Base-by-base conservation (phyloP, 73 alveolate genomes). In the Effrenium voratum region DNA sequence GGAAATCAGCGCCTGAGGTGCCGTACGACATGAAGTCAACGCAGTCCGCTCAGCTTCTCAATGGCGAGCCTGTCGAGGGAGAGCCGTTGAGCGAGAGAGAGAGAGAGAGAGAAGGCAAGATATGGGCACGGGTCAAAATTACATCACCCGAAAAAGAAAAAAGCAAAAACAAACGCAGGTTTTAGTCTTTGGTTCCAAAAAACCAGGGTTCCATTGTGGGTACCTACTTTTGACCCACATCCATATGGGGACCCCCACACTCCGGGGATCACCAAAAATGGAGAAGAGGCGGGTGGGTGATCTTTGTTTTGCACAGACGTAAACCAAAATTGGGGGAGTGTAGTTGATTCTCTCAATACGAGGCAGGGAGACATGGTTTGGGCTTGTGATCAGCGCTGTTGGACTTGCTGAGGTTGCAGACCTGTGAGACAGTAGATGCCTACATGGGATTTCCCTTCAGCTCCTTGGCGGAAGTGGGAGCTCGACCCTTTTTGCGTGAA, bases 11-110 rank as follows among this genome's bases (percentile, higher is more conserved):
- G 82, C 12, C 12, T 26, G 49, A 87, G 95, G 95, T 87, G 60
- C 95, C 95, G 63, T 87, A 87, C 32, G 95, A 87, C 85, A 87
- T 87, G 95, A 87, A 70, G 45, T 87, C 95, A 26, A 87, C 95
- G 95, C 24, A 12, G 34, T 70, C 68, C 32, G 16, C 46, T 6
- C 22, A 36, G 40, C 77, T 63, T 8, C 8, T 5, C 36, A 16
- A 41, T 36, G 16, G 75, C 32, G 38, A 28, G 38, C 44, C 16
- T 30, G 49, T n/a, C n/a, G 19, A 0, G 34, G 45, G 19, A 75
- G 45, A 75, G 3, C 47, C 28, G 28, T 70, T 30, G 44, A 19
- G 19, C 49, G 28, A n/a, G 47, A 5, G n/a, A 40, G 10, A 30
- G 24, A 30, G 13, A 2, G 47, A 26, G 45, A 70, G n/a, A n/a